phyloP scores from a whole-genome alignment of 305 asterid species.

The Fraxinus greggii region DNA sequence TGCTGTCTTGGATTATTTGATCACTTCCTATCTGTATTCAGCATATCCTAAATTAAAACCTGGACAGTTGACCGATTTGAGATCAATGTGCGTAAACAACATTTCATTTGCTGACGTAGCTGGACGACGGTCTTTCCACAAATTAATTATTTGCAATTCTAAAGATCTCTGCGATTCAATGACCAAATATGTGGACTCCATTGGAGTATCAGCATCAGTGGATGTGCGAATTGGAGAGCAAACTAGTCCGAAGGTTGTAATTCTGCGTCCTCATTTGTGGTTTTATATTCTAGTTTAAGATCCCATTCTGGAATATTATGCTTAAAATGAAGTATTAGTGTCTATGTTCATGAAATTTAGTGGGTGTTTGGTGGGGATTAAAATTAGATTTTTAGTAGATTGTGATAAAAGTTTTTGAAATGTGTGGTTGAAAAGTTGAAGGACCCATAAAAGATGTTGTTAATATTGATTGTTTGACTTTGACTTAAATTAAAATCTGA shows the following conservation, averaged over 20 bases:
- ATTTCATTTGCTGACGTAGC: slow-evolving; percentile 83
- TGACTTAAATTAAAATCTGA: no score
- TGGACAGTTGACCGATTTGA: slow-evolving; percentile 93
- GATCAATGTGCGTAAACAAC: slow-evolving; percentile 78
- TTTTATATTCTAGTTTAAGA: slow-evolving; percentile 7
- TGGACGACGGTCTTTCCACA: slow-evolving; percentile 60
- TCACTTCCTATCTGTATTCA: slow-evolving; percentile 83
- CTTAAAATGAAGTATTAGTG: slow-evolving; percentile 7
- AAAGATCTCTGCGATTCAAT: slow-evolving; percentile 59
- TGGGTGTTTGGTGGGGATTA: no score
- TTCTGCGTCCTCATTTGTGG: slow-evolving; percentile 19
- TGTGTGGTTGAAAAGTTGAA: no score
- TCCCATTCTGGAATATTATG: slow-evolving; percentile 13
- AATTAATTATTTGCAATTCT: slow-evolving; percentile 66
- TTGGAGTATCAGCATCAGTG: slow-evolving; percentile 37
- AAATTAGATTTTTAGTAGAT: no score
- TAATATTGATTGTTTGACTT: no score
- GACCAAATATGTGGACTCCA: slow-evolving; percentile 50
- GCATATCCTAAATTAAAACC: slow-evolving; percentile 81
- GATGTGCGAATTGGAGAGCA: slow-evolving; percentile 46
- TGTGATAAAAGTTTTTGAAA: no score
- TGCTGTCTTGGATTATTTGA: slow-evolving; percentile 94
- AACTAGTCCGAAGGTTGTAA: slow-evolving; percentile 78
- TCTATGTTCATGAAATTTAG: neutral
- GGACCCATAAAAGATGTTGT: no score